phyloP scores from a whole-genome alignment of 208 protist genomes.

The Vickermania ingenoplastis region DNA sequence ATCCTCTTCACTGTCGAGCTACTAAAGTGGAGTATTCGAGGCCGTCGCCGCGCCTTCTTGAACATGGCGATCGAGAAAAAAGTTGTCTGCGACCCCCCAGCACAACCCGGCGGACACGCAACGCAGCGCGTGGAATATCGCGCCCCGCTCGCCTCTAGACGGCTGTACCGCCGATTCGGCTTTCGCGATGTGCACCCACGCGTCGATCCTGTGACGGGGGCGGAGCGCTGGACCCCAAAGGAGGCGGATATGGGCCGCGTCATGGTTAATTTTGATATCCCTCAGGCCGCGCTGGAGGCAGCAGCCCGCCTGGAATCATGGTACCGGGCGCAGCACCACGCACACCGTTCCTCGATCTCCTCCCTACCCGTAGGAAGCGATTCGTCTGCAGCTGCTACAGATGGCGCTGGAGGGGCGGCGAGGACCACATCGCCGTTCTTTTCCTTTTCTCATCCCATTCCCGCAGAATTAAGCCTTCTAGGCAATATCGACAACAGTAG shows the following conservation, averaged over 20 bases:
- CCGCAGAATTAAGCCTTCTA: too few species aligned
- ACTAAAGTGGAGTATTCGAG: conserved; percentile 64
- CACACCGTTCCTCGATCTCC: too few species aligned
- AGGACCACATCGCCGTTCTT: too few species aligned
- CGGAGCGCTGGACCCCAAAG: conserved; percentile 66
- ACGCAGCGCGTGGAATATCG: conserved; percentile 39
- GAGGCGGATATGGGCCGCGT: conserved; percentile 76
- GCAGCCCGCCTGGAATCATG: conserved; percentile 11
- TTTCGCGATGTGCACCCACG: conserved; percentile 72
- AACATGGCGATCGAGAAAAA: conserved; percentile 83
- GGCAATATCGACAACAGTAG: too few species aligned
- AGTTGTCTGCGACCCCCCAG: conserved; percentile 16
- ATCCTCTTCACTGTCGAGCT: conserved; percentile 70
- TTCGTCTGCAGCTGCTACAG: too few species aligned
- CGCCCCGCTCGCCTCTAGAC: conserved; percentile 39
- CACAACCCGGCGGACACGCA: not conserved
- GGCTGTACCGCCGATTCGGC: conserved; percentile 63
- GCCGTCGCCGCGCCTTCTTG: conserved; percentile 55
- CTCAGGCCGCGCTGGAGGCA: conserved; percentile 17
- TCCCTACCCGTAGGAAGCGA: too few species aligned
- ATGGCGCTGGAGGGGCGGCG: too few species aligned
- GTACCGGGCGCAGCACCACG: not conserved
- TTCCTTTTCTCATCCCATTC: too few species aligned
- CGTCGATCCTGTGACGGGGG: conserved; percentile 43
- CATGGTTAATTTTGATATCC: conserved; percentile 65